These are phyloP conservation scores for Ophiocordyceps camponoti-floridani DNA, from an alignment of 2,329 filamentous ascomycete species.

Conservation along the genomic window DNA sequence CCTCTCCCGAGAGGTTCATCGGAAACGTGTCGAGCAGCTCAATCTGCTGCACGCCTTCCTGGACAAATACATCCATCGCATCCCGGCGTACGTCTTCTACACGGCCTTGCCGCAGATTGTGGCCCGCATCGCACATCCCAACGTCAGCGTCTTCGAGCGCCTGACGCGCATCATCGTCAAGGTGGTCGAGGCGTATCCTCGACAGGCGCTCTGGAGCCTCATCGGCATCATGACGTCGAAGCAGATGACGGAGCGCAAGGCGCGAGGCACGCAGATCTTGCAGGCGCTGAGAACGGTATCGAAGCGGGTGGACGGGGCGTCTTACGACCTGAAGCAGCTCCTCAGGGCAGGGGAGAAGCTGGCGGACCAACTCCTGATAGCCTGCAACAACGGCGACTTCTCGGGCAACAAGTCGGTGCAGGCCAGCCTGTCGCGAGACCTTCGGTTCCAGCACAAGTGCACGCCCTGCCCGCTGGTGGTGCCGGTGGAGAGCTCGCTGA, in stretches of 20 bases:
- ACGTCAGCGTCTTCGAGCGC: constrained; percentile 57
- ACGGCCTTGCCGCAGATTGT: constrained; percentile 81
- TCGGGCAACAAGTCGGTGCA: constrained; percentile 45
- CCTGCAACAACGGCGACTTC: constrained; percentile 63
- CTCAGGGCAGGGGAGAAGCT: constrained; percentile 68
- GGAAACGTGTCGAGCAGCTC: constrained; percentile 45
- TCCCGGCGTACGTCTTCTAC: constrained; percentile 66
- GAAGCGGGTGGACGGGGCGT: constrained; percentile 32
- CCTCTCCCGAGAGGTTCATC: constrained; percentile 31
- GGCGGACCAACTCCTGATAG: constrained; percentile 60
- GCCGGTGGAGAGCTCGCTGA: constrained; percentile 70
- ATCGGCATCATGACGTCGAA: constrained; percentile 73
- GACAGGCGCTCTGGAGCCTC: constrained; percentile 81
- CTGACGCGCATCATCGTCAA: constrained; percentile 68
- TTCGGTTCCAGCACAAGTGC: constrained; percentile 70
- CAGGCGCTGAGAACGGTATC: constrained; percentile 25
- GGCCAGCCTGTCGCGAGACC: constrained; percentile 59
- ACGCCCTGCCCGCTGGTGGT: constrained; percentile 77
- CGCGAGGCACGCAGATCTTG: constrained; percentile 33
- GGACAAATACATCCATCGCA: constrained; percentile 55
- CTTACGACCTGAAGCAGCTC: constrained; percentile 48
- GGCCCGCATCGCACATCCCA: constrained; percentile 82
- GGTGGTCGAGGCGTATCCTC: constrained; percentile 74
- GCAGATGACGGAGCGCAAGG: constrained; percentile 46
- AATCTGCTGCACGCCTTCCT: constrained; percentile 55